Percentiles rank a stretch among this genome's conserved stretches.
phyloP scores from a whole-genome alignment of 345 rosid genomes.

The Ricinus communis region DNA sequence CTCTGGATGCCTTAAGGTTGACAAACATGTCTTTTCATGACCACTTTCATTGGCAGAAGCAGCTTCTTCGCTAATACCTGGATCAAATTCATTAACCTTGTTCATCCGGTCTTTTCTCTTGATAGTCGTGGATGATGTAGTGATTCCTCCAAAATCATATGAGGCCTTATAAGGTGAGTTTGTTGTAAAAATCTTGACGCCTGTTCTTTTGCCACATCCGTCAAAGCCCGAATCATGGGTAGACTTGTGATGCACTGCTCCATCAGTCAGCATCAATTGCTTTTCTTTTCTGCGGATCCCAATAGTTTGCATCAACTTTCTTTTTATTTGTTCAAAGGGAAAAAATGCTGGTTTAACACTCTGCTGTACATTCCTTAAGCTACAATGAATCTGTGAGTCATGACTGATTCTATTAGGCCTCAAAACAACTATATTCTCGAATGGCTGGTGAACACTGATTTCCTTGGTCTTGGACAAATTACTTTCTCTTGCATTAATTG shows the following conservation, averaged over 20 bases:
- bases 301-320: constrained; percentile 56
- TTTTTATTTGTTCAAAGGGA: constrained; percentile 52
- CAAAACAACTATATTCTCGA: constrained; percentile 46
- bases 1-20: constrained; percentile 33
- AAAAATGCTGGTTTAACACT: constrained; percentile 39
- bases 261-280: constrained; percentile 17
- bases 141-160: constrained; percentile 13
- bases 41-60: constrained; percentile 33
- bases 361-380: constrained; percentile 26
- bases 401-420: constrained; percentile 35
- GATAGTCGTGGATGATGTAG: constrained; percentile 19
- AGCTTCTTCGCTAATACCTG: constrained; percentile 18
- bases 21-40: constrained; percentile 28
- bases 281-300: constrained; percentile 40
- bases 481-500: constrained; percentile 18
- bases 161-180: constrained; percentile 19
- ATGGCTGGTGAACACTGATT: constrained; percentile 21
- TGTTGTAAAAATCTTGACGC: too few relatives aligned
- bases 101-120: constrained; percentile 20
- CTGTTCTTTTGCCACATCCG: constrained; percentile 29
- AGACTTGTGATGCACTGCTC: constrained; percentile 10
- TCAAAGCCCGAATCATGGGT: constrained; percentile 4
- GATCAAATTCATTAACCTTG: constrained; percentile 7
- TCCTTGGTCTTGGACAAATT: constrained; percentile 12
- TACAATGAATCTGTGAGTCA: constrained; percentile 23